Percentiles rank a stretch among this genome's conserved stretches.
Evolutionary conservation across 148 eudicot species (phyloP).

Genomic region (Camellia lanceoleosa): DNA sequence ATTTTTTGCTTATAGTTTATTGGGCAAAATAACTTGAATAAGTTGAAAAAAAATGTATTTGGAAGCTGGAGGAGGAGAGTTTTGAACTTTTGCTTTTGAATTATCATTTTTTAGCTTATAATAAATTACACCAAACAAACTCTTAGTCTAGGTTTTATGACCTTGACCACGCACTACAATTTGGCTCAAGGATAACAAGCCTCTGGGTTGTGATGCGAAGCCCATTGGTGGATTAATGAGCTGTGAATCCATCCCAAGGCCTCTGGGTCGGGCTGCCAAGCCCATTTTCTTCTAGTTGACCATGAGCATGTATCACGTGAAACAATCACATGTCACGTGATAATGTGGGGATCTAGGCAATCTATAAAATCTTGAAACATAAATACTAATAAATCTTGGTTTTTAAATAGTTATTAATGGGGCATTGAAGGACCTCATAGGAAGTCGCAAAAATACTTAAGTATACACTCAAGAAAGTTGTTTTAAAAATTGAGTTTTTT

Average conservation of each 20-base stretch:
- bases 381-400: slow-evolving; percentile 5
- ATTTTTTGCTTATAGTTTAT: too few relatives aligned
- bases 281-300: background rate
- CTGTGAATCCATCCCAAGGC: background rate
- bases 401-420: slow-evolving; percentile 14
- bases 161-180: background rate
- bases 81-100: too few relatives aligned
- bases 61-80: too few relatives aligned
- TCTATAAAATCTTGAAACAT: slow-evolving; percentile 16
- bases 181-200: background rate
- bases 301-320: slow-evolving; percentile 10
- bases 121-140: too few relatives aligned
- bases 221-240: background rate
- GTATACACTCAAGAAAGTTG: slow-evolving; percentile 3
- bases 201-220: background rate
- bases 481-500: background rate
- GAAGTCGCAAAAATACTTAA: slow-evolving; percentile 20
- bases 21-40: too few relatives aligned
- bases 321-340: slow-evolving; percentile 13
- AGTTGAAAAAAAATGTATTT: too few relatives aligned
- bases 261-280: background rate
- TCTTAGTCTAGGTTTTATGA: too few relatives aligned
- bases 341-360: background rate
- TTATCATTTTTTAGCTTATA: too few relatives aligned
- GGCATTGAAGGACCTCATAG: slow-evolving; percentile 29